Evolutionary conservation across 164 flowering plant species (phyloP), one percentile per base, ranked within the genome.

Genomic region (Kingdonia uniflora): DNA sequence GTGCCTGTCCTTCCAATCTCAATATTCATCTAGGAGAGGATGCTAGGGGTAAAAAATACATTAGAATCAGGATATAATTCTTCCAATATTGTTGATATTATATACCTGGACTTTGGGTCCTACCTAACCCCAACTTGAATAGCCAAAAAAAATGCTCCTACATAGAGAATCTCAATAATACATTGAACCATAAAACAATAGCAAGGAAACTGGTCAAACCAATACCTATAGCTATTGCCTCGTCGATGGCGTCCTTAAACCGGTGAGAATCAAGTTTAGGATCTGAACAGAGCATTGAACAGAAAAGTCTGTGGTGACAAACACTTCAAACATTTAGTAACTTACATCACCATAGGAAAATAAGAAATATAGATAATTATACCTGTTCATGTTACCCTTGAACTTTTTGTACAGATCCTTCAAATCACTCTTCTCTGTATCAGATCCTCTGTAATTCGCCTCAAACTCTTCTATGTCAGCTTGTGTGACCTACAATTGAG

Each of bases 371-470:
- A 39, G 19, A 47, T 11, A 19, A 3, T 8, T 39, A 51, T 68
- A 86, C 99, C 76, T 86, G 58, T 81, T 70, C 99, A 88, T 92
- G 52, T 89, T 77, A 46, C 99, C 99, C 81, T 86, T 79, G 75
- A 8, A 76, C 64, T 84, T 63, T 57, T 63, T 67, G 64, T 79
- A 92, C 38, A 88, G 72, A 20, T 82, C 81, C 61, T 80, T 65
- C 74, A 92, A 76, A 63, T 88, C 99, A 37, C 74, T 84, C 70
- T 72, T 77, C 72, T 92, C 98, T 15, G 82, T 69, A 56, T 84
- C 91, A 29, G 95, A 88, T 57, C 95, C 97, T 67, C 97, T 81
- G 55, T 88, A 92, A 58, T 75, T 81, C 48, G 95, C 85, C 68
- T 82, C 89, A 76, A 86, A 88, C 75, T 84, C 95, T 63, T 86